phyloP scores from a whole-genome alignment of 2,329 filamentous ascomycete species.

The Scedosporium boydii region DNA sequence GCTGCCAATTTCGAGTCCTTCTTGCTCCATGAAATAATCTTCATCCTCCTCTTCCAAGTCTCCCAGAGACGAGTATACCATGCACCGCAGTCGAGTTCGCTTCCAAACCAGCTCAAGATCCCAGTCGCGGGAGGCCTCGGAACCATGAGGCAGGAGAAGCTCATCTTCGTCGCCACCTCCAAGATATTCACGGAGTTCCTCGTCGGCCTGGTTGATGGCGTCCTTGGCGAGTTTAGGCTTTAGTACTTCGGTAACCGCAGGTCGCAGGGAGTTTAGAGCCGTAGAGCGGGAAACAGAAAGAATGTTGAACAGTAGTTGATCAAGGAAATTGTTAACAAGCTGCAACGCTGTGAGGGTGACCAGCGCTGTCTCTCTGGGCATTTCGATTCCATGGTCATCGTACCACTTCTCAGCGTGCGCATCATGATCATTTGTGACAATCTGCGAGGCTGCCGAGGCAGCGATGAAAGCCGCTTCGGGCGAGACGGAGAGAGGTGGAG shows the following conservation, averaged over 20 bases:
- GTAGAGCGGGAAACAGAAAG: slow-evolving; percentile 74
- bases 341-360: slow-evolving; percentile 65
- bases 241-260: slow-evolving; percentile 76
- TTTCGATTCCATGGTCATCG: slow-evolving; percentile 57
- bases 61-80: slow-evolving; percentile 95
- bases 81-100: slow-evolving; percentile 81
- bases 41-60: slow-evolving; percentile 98
- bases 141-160: slow-evolving; percentile 43
- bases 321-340: slow-evolving; percentile 84
- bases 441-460: slow-evolving; percentile 77
- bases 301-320: slow-evolving; percentile 86
- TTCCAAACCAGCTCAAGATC: slow-evolving; percentile 94
- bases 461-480: slow-evolving; percentile 85
- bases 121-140: slow-evolving; percentile 49
- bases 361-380: slow-evolving; percentile 56
- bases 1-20: slow-evolving; percentile 46
- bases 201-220: slow-evolving; percentile 72
- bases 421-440: slow-evolving; percentile 82
- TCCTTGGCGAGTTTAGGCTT: slow-evolving; percentile 83
- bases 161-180: slow-evolving; percentile 72
- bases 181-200: slow-evolving; percentile 80
- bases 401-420: slow-evolving; percentile 61
- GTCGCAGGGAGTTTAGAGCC: slow-evolving; percentile 62
- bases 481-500: slow-evolving; percentile 58
- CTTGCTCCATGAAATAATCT: slow-evolving; percentile 75